Conservation (phyloP, 78 protist species). For the Cavenderia fasciculata region DNA sequence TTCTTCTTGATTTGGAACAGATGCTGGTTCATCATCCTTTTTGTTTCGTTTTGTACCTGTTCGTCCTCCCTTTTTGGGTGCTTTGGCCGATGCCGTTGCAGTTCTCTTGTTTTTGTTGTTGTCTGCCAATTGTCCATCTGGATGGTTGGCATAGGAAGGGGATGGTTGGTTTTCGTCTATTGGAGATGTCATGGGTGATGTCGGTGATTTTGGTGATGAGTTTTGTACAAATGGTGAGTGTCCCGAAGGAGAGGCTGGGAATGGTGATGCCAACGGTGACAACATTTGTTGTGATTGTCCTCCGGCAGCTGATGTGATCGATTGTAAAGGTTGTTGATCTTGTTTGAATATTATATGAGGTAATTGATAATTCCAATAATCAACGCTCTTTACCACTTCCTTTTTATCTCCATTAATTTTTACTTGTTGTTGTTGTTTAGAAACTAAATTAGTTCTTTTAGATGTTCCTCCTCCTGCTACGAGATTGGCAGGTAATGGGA, state of each 20-base stretch:
- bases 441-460: too few relatives aligned
- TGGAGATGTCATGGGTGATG: not conserved
- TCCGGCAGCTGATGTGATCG: not conserved
- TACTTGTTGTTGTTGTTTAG: not conserved
- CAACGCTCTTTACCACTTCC: not conserved
- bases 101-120: conserved; percentile 4
- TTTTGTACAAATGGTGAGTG: conserved; percentile 20
- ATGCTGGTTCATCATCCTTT: conserved; percentile 13
- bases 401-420: not conserved
- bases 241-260: not conserved
- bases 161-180: not conserved
- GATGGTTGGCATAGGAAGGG: not conserved
- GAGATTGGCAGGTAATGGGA: too few relatives aligned
- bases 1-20: not conserved
- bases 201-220: conserved; percentile 49
- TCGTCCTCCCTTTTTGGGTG: conserved; percentile 1
- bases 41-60: conserved; percentile 53
- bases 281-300: not conserved
- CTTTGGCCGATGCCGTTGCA: not conserved
- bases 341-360: conserved; percentile 19
- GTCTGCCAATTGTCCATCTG: not conserved
- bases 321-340: not conserved
- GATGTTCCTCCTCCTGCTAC: conserved; percentile 3
- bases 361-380: conserved; percentile 33
- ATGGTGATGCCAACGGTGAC: conserved; percentile 10